These are phyloP conservation scores for Acrocalymma vagum DNA, from an alignment of 2,329 filamentous ascomycete genomes.

Conservation along the genomic window DNA sequence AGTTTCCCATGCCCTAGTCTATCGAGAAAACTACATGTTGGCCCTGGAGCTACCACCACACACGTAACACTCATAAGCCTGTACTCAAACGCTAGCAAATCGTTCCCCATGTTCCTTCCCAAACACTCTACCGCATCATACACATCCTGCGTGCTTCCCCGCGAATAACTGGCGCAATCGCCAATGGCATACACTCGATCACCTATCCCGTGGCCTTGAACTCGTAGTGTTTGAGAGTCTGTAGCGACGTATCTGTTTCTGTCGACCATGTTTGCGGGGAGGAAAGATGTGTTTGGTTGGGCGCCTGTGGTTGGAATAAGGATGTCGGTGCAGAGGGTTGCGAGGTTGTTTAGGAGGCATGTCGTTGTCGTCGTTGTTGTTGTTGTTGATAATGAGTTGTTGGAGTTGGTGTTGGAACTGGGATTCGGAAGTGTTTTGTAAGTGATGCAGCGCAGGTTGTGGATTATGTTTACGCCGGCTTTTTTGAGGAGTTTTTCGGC, in stretches of 20 bases:
- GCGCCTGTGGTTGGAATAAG: conserved; percentile 44
- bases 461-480: conserved; percentile 40
- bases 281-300: conserved; percentile 35
- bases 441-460: conserved; percentile 33
- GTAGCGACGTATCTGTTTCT: conserved; percentile 33
- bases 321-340: conserved; percentile 38
- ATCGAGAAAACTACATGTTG: neutral
- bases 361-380: conserved; percentile 27
- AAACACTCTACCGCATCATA: conserved; percentile 43
- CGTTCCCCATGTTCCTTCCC: conserved; percentile 42
- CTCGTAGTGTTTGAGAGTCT: conserved; percentile 32
- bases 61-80: conserved; percentile 26
- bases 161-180: conserved; percentile 41
- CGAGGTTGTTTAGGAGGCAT: conserved; percentile 36
- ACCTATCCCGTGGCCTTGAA: conserved; percentile 20
- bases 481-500: conserved; percentile 37
- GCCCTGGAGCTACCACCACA: neutral
- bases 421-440: no score
- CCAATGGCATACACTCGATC: conserved; percentile 43
- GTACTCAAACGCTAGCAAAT: conserved; percentile 43
- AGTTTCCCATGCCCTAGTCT: no score
- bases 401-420: no score
- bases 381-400: no score
- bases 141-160: conserved; percentile 40
- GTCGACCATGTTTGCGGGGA: conserved; percentile 33